These are phyloP conservation scores for Rosa persica DNA, from an alignment of 306 rosid species.

Conservation along the genomic window DNA sequence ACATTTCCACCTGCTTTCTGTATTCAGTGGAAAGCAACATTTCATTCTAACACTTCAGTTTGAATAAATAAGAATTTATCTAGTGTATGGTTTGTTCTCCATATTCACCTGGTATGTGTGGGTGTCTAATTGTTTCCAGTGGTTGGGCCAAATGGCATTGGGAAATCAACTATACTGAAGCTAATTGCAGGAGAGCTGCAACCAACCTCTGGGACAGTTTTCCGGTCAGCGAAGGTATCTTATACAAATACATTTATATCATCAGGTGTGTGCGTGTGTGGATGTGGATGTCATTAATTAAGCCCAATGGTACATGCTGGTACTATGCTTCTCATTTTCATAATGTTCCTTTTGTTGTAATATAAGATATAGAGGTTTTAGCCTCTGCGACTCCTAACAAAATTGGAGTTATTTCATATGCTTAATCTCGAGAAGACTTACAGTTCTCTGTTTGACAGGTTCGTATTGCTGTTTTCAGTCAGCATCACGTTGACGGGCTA, in stretches of 20 bases:
- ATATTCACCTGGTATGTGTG: constrained; percentile 21
- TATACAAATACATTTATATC: not conserved
- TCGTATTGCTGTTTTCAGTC: constrained; percentile 98
- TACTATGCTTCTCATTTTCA: constrained; percentile 16
- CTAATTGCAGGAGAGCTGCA: constrained; percentile 96
- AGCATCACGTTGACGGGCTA: constrained; percentile 98
- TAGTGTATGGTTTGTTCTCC: constrained; percentile 14
- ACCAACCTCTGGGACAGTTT: constrained; percentile 94
- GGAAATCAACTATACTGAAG: constrained; percentile 98
- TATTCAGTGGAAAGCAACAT: not conserved
- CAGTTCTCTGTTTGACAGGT: constrained; percentile 53
- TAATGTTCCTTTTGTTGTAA: constrained; percentile 13
- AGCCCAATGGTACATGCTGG: not conserved
- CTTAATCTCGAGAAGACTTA: constrained; percentile 20
- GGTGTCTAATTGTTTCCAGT: constrained; percentile 57
- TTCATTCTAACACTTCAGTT: not conserved
- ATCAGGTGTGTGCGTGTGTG: not conserved
- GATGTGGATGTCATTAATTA: not conserved
- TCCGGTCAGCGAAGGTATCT: constrained; percentile 96
- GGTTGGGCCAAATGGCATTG: constrained; percentile 99
- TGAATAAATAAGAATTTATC: not conserved
- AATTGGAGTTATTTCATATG: constrained; percentile 12
- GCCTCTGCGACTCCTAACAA: constrained; percentile 19
- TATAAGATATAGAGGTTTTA: not conserved
- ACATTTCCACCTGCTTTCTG: not conserved